Evolutionary conservation across 2,329 filamentous ascomycete genomes (phyloP).

Genomic region (Chaetomium strumarium): DNA sequence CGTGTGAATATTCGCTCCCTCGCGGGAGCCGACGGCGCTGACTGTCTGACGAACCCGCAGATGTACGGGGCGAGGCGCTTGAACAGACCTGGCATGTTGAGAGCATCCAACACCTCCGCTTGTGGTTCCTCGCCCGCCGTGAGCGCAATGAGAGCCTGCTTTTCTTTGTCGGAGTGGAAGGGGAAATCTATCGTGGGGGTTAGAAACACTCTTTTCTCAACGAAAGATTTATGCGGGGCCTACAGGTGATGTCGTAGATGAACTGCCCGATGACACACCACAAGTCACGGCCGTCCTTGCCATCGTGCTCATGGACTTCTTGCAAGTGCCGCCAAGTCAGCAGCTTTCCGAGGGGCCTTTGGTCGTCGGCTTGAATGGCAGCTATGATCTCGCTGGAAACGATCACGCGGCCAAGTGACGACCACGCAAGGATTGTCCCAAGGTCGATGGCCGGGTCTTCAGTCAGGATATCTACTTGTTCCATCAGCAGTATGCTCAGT

Average conservation of each 20-base stretch:
- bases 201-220: neutral
- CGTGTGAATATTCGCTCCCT: neutral
- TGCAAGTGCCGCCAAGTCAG: neutral
- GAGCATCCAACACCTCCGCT: neutral
- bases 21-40: neutral
- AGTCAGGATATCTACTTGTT: neutral
- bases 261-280: slow-evolving; percentile 4
- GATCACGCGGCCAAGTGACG: neutral
- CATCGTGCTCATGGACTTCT: slow-evolving; percentile 9
- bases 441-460: neutral
- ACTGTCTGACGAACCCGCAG: slow-evolving; percentile 5
- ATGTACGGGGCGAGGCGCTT: neutral
- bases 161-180: neutral
- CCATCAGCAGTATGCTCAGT: neutral
- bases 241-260: slow-evolving; percentile 12
- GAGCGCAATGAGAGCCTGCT: neutral
- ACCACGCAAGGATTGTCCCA: neutral
- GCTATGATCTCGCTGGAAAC: neutral
- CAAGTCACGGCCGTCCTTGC: slow-evolving; percentile 1
- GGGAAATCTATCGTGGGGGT: neutral
- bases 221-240: neutral
- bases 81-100: neutral
- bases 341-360: slow-evolving; percentile 3
- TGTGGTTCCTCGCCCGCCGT: neutral
- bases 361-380: neutral